Percentiles rank a stretch among this genome's conserved stretches.
Conservation (phyloP, 2,329 filamentous ascomycete species). For the Colletotrichum godetiae region DNA sequence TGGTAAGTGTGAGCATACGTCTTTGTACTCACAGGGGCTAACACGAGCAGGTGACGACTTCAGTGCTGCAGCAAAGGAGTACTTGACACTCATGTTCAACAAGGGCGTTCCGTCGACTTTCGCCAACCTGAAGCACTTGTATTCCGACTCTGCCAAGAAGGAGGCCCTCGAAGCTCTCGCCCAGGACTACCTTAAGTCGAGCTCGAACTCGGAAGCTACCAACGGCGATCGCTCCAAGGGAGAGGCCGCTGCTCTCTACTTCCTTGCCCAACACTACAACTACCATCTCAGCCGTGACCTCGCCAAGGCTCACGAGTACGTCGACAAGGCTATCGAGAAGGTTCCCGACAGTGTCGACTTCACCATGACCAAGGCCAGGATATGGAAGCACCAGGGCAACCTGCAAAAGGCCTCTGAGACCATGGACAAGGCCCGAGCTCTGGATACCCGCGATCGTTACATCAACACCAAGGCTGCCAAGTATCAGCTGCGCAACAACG, state of each 20-base stretch:
- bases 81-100: constrained; percentile 85
- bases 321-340: constrained; percentile 84
- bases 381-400: constrained; percentile 91
- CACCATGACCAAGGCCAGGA: constrained; percentile 93
- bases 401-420: constrained; percentile 81
- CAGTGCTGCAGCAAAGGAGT: constrained; percentile 78
- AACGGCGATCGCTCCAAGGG: constrained; percentile 68
- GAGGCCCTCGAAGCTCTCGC: constrained; percentile 80
- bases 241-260: constrained; percentile 86
- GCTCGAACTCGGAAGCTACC: constrained; percentile 55
- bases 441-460: constrained; percentile 92
- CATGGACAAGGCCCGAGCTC: constrained; percentile 87
- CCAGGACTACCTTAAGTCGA: constrained; percentile 78
- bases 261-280: constrained; percentile 97
- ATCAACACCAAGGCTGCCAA: constrained; percentile 99
- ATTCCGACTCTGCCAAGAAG: constrained; percentile 81
- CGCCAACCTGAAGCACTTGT: constrained; percentile 94
- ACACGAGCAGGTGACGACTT: constrained; percentile 77
- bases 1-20: constrained; percentile 56
- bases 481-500: constrained; percentile 92
- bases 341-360: constrained; percentile 88
- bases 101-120: constrained; percentile 97
- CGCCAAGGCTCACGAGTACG: constrained; percentile 81
- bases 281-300: constrained; percentile 89
- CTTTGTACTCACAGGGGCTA: constrained; percentile 27